Evolutionary conservation across 2,329 filamentous ascomycete genomes (phyloP).

Genomic region (Fonsecaea erecta): DNA sequence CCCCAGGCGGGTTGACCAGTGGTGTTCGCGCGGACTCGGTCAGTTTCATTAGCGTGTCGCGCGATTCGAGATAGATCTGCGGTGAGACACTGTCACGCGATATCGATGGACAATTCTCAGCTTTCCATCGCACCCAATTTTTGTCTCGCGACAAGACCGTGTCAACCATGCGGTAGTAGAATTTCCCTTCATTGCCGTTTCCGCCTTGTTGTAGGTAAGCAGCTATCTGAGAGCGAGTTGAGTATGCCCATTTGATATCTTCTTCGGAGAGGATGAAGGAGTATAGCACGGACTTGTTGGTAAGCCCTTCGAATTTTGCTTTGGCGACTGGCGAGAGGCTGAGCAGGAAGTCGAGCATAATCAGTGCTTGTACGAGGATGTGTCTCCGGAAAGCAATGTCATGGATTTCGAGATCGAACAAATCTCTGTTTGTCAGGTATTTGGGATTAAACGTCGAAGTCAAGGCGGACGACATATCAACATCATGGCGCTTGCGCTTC

Average conservation of each 20-base stretch:
- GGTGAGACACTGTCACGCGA: constrained; percentile 73
- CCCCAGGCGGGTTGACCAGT: constrained; percentile 66
- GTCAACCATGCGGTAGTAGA: constrained; percentile 96
- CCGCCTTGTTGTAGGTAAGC: constrained; percentile 69
- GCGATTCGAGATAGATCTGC: constrained; percentile 71
- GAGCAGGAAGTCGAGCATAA: constrained; percentile 93
- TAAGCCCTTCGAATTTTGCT: constrained; percentile 72
- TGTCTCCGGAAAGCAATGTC: constrained; percentile 93
- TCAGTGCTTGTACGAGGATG: constrained; percentile 91
- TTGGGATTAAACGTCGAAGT: constrained; percentile 90
- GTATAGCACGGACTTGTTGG: constrained; percentile 89
- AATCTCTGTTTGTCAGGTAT: constrained; percentile 93
- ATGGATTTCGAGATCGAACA: constrained; percentile 95
- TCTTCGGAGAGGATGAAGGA: constrained; percentile 76
- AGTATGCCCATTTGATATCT: constrained; percentile 82
- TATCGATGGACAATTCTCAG: constrained; percentile 88
- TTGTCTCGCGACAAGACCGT: constrained; percentile 94
- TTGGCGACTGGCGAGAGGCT: constrained; percentile 83
- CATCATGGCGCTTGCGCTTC: constrained; percentile 73
- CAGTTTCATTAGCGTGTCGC: constrained; percentile 66
- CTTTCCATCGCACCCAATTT: constrained; percentile 99
- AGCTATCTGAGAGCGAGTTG: constrained; percentile 78
- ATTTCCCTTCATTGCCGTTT: constrained; percentile 75
- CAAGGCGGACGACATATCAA: constrained; percentile 15
- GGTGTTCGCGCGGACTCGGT: constrained; percentile 74